phyloP scores from a whole-genome alignment of 805 yeast genomes.

The Saccharomycopsis guyanensis region DNA sequence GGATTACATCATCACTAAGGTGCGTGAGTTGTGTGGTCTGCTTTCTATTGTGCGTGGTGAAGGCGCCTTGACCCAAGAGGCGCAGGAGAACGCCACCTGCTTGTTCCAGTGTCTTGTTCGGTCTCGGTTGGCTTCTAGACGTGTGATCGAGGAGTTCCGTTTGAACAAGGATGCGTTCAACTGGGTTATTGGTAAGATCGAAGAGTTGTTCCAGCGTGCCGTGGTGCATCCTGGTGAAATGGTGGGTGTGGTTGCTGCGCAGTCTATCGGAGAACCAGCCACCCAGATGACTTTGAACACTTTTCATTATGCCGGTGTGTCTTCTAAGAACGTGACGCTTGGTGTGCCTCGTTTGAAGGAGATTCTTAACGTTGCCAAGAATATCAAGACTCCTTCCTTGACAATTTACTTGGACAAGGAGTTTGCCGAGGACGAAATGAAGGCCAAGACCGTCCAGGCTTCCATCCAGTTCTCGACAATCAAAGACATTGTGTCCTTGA shows the following conservation, averaged over 20 bases:
- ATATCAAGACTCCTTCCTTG: constrained; percentile 98
- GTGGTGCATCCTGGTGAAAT: constrained; percentile 95
- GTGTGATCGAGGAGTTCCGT: constrained; percentile 86
- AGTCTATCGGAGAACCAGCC: constrained; percentile 97
- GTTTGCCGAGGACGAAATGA: constrained; percentile 80
- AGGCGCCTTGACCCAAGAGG: constrained; percentile 64
- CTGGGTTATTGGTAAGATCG: constrained; percentile 94
- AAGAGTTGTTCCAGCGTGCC: constrained; percentile 85
- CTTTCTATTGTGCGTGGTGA: constrained; percentile 78
- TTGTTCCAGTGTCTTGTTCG: constrained; percentile 88
- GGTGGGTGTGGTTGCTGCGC: constrained; percentile 98
- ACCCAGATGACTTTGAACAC: constrained; percentile 97
- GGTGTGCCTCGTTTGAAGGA: constrained; percentile 98
- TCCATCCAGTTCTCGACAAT: constrained; percentile 95
- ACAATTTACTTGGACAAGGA: constrained; percentile 85
- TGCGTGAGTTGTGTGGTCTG: constrained; percentile 50
- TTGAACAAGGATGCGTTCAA: constrained; percentile 81
- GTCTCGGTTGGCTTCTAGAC: constrained; percentile 83
- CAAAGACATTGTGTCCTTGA: constrained; percentile 91
- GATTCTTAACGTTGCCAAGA: constrained; percentile 96
- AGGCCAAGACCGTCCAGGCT: constrained; percentile 90
- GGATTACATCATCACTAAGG: constrained; percentile 69
- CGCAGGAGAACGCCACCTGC: constrained; percentile 86
- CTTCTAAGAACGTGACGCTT: constrained; percentile 89
- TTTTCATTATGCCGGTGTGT: constrained; percentile 97